Evolutionary conservation across 1,139 yeast genomes (phyloP), one percentile per base, ranked within the genome.

Genomic region (Lodderomyces parapsilosis): DNA sequence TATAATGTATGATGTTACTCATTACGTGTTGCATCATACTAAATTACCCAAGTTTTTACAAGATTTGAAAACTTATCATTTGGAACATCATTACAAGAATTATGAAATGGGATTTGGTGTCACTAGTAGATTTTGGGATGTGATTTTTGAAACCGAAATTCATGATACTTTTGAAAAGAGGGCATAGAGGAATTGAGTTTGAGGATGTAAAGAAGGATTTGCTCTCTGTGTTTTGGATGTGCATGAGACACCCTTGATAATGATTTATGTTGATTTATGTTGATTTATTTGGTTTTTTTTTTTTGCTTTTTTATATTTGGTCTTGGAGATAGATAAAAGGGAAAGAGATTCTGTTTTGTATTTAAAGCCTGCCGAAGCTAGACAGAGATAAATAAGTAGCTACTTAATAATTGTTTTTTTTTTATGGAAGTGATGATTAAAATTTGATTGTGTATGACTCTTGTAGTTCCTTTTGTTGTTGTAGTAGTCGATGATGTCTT

Each of bases 71-170:
- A 87, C 86, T 42, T 83, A 88, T 60, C 99, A 93, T 65, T 77
- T 93, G 65, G 98, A 91, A 63, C 99, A 93, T 65, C 99, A 93
- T 62, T 93, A 93, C 74, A 91, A 91, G 71, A 91, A 94, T 65
- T 94, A 88, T 65, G 96, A 93, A 65, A 68, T 90, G 58, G 99
- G 98, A 1, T 93, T 89, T 56, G 99, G 99, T 54, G 98, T 93
- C 48, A 88, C 98, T 35, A 79, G 90, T 48, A 81, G 79, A 67
- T 89, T 89, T 65, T 93, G 99, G 99, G 99, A 93, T 65, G 78
- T 71, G 37, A 87, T 93, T 13, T 93, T 94, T 63, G 86, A 85
- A 43, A 93, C 97, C 36, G 77, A 72, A 53, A 71, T 73, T 50
- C 60, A 66, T 33, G 44, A 52, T 25, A 68, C 76, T 20, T 66